Percentiles rank a stretch among this genome's conserved stretches.
These are phyloP conservation scores for Wickerhamomyces bisporus DNA, from an alignment of 805 yeast species.

Conservation along the genomic window DNA sequence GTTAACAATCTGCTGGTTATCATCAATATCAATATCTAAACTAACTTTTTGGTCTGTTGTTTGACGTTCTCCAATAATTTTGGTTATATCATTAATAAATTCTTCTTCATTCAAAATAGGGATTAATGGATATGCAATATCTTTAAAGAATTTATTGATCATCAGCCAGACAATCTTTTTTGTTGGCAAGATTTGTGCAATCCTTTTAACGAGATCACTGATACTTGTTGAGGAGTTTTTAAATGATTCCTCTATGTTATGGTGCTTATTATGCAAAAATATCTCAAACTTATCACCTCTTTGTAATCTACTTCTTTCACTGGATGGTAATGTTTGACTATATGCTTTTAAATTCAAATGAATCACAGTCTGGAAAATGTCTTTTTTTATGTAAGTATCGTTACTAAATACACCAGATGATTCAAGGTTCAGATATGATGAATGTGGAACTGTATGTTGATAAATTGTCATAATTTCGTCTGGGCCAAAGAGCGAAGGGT, in stretches of 20 bases:
- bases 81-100: slow-evolving; percentile 34
- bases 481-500: slow-evolving; percentile 13
- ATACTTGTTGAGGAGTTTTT: slow-evolving; percentile 14
- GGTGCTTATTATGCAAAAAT: slow-evolving; percentile 13
- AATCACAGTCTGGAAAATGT: slow-evolving; percentile 11
- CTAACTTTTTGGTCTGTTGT: slow-evolving; percentile 23
- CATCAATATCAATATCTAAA: slow-evolving; percentile 18
- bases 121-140: slow-evolving; percentile 45
- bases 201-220: slow-evolving; percentile 14
- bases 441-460: slow-evolving; percentile 10
- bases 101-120: slow-evolving; percentile 57
- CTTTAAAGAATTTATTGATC: slow-evolving; percentile 43
- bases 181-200: slow-evolving; percentile 44
- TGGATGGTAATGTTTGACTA: neutral
- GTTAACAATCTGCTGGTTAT: slow-evolving; percentile 9
- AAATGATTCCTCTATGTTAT: slow-evolving; percentile 14
- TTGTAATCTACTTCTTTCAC: neutral
- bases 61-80: slow-evolving; percentile 39
- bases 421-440: slow-evolving; percentile 11
- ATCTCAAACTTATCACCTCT: slow-evolving; percentile 10
- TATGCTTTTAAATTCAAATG: slow-evolving; percentile 11
- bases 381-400: slow-evolving; percentile 15
- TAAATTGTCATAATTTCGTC: slow-evolving; percentile 12
- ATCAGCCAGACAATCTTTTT: slow-evolving; percentile 51
- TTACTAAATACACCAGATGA: slow-evolving; percentile 19